Conservation (phyloP, 179 eudicot species). For the Beta lomatogona region DNA sequence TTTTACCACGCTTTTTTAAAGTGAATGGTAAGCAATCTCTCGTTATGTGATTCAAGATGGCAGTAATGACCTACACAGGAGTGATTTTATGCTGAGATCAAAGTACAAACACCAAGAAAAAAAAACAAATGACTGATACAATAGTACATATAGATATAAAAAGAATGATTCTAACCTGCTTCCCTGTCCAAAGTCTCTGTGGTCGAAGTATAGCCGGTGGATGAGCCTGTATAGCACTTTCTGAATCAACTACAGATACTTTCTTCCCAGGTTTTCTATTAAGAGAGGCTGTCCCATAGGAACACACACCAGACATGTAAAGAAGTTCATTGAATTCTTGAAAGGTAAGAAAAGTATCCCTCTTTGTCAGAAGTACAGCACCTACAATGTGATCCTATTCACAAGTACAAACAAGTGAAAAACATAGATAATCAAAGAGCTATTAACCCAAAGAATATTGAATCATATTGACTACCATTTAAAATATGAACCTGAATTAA, state of each 20-base stretch:
- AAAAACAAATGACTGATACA: not conserved
- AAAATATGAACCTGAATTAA: constrained; percentile 75
- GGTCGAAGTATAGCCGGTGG: constrained; percentile 86
- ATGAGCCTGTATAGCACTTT: constrained; percentile 48
- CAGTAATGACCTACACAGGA: constrained; percentile 74
- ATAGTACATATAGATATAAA: constrained; percentile 1
- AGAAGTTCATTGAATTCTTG: constrained; percentile 76
- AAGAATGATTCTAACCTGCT: constrained; percentile 57
- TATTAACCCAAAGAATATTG: not conserved
- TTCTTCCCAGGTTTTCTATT: constrained; percentile 41
- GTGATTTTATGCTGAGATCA: not conserved
- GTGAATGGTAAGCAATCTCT: constrained; percentile 68
- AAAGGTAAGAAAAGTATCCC: constrained; percentile 77
- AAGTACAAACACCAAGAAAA: not conserved
- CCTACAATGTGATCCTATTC: constrained; percentile 91
- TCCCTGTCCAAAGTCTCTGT: constrained; percentile 95
- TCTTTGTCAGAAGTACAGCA: constrained; percentile 90
- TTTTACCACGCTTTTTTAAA: constrained; percentile 77
- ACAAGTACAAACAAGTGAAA: constrained; percentile 12
- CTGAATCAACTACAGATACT: constrained; percentile 52
- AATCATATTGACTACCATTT: not conserved
- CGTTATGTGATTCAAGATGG: constrained; percentile 79
- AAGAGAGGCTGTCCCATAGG: constrained; percentile 38
- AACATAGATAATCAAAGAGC: not conserved
- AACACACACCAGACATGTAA: constrained; percentile 76